Evolutionary conservation across 257 asterid genomes (phyloP).

Genomic region (Solanum tarapatanum): DNA sequence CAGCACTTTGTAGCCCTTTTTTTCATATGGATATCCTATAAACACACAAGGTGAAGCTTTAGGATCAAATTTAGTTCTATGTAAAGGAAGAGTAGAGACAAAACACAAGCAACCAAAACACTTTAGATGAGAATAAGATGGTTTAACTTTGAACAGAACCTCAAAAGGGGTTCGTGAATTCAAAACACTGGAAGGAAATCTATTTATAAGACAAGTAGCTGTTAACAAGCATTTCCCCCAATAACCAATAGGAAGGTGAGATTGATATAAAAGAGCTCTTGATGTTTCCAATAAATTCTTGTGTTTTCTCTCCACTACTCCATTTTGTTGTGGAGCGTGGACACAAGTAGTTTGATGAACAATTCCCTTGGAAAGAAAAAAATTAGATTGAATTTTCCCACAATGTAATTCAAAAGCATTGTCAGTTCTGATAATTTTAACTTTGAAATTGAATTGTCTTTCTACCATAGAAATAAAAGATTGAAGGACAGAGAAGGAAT

Average conservation of each 20-base stretch:
- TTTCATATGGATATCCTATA: background rate
- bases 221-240: background rate
- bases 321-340: background rate
- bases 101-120: background rate
- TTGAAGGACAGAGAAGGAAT: rapidly evolving
- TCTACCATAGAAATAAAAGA: background rate
- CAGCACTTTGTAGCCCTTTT: background rate
- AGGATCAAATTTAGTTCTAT: background rate
- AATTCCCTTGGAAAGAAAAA: background rate
- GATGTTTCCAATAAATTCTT: background rate
- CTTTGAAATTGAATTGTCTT: background rate
- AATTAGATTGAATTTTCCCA: background rate
- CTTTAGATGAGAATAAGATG: background rate
- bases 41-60: background rate
- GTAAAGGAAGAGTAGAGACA: background rate
- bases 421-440: background rate
- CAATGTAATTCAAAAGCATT: background rate
- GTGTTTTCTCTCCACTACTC: background rate
- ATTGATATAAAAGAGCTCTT: background rate
- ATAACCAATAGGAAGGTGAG: background rate
- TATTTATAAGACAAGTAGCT: background rate
- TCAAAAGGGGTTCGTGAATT: background rate
- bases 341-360: background rate
- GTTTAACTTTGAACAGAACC: background rate
- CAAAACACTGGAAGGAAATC: background rate